These are phyloP conservation scores for Nothopassalora personata DNA, from an alignment of 2,329 filamentous ascomycete species.

Conservation along the genomic window DNA sequence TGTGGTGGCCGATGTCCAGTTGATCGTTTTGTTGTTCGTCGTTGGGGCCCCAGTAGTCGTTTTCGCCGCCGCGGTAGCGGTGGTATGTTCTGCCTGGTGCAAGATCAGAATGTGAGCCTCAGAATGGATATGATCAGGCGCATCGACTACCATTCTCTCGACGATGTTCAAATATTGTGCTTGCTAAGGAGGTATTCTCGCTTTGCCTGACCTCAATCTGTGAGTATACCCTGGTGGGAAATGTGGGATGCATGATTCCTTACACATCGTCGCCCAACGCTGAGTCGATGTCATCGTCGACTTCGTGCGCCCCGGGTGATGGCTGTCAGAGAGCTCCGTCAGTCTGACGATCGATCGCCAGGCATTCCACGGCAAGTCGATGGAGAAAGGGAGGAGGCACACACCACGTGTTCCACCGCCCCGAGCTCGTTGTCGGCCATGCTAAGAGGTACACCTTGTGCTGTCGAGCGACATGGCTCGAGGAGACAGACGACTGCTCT, in stretches of 20 bases:
- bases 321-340: not conserved
- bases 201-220: not conserved
- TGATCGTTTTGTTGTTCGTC: conserved; percentile 9
- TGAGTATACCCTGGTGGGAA: not conserved
- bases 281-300: not conserved
- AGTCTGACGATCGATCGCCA: not conserved
- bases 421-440: not conserved
- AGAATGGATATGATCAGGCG: too few relatives aligned
- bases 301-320: not conserved
- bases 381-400: not conserved
- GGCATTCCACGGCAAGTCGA: not conserved
- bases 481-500: too few relatives aligned
- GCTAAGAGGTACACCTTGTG: not conserved
- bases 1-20: conserved; percentile 9
- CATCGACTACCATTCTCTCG: not conserved
- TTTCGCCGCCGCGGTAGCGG: conserved; percentile 2
- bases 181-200: not conserved
- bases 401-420: not conserved
- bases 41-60: conserved; percentile 9
- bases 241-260: not conserved
- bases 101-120: too few relatives aligned
- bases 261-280: not conserved
- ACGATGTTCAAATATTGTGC: not conserved
- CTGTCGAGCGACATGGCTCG: too few relatives aligned
- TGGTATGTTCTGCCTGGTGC: conserved; percentile 4